phyloP scores from a whole-genome alignment of 257 asterid species.

The Primulina eburnea region DNA sequence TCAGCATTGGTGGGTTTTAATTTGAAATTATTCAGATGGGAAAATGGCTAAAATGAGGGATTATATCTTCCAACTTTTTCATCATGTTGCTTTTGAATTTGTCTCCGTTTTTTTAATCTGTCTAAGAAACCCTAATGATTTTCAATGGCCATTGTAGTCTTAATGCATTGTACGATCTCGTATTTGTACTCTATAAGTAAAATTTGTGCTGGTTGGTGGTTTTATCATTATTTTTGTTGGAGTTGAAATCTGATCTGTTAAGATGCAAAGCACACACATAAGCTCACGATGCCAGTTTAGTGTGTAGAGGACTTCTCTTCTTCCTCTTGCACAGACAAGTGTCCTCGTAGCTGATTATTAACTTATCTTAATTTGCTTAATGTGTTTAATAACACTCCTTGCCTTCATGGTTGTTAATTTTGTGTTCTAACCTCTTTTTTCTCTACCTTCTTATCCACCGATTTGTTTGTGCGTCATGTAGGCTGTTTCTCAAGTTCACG shows the following conservation, averaged over 20 bases:
- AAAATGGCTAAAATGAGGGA: not conserved
- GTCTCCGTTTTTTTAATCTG: not conserved
- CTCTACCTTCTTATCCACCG: conserved; percentile 3
- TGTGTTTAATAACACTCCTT: not conserved
- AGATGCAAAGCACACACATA: not conserved
- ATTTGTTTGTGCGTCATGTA: conserved; percentile 28
- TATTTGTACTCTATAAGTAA: not conserved
- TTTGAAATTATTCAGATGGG: not conserved
- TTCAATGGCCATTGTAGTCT: not conserved
- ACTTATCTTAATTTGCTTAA: not conserved
- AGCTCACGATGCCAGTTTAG: not conserved
- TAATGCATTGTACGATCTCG: not conserved
- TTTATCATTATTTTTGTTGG: not conserved
- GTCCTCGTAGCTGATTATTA: not conserved
- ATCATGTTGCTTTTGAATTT: not conserved
- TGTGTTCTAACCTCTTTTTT: not conserved
- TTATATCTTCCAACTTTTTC: not conserved
- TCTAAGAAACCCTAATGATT: not conserved
- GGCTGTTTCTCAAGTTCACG: conserved; percentile 94
- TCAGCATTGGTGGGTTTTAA: conserved; percentile 76
- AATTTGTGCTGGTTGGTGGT: not conserved
- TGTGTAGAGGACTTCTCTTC: not conserved
- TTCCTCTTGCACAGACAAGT: not conserved
- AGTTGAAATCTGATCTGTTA: not conserved
- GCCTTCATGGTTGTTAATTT: conserved; percentile 6